Percentiles rank a stretch among this genome's conserved stretches.
phyloP scores from a whole-genome alignment of 352 stramenopile species.

The Phytophthora pistaciae region DNA sequence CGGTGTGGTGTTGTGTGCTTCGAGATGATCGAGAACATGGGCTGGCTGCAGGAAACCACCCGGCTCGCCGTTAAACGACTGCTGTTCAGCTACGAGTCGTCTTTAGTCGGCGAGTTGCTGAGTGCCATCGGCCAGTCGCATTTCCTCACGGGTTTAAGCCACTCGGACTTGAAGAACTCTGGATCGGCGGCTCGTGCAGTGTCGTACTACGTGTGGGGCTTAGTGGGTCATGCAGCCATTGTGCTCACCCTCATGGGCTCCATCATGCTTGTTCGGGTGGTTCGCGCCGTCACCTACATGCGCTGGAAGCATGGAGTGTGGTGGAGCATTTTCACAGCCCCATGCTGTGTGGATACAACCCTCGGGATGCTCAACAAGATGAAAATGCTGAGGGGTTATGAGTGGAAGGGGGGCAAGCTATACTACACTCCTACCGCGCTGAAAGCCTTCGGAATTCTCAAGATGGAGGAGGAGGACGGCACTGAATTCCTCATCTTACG shows the following conservation, averaged over 20 bases:
- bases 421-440: neutral
- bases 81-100: conserved; percentile 33
- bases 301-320: neutral
- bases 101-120: conserved; percentile 23
- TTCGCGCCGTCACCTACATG: neutral
- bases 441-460: neutral
- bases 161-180: conserved; percentile 1
- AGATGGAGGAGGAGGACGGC: conserved; percentile 1
- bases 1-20: conserved; percentile 29
- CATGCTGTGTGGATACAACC: neutral
- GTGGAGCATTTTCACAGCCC: neutral
- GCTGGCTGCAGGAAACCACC: conserved; percentile 11
- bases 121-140: conserved; percentile 12
- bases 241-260: neutral
- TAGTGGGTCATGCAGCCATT: neutral
- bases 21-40: conserved; percentile 34
- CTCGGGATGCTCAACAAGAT: neutral
- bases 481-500: conserved; percentile 18
- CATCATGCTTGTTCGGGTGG: neutral
- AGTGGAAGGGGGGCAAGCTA: neutral
- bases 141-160: conserved; percentile 26
- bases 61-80: conserved; percentile 20
- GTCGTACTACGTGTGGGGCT: neutral
- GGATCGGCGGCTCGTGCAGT: neutral
- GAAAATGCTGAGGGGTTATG: neutral